Evolutionary conservation across 1,284 basidiomycete species (phyloP).

Genomic region (Fomitopsis schrenkii): DNA sequence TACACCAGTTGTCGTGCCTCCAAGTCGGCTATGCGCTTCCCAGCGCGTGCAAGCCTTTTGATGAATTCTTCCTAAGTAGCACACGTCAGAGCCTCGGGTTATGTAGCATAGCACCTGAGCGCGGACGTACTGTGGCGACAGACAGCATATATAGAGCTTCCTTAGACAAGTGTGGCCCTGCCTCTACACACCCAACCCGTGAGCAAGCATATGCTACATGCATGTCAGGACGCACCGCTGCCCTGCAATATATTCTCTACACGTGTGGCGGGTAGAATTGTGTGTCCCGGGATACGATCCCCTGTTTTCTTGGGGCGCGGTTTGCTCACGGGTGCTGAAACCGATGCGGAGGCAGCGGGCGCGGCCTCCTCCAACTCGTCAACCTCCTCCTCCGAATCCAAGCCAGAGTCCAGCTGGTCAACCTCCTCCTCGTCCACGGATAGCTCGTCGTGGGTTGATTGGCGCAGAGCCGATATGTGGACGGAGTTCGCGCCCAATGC

Average conservation of each 20-base stretch:
- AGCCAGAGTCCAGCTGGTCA: constrained; percentile 66
- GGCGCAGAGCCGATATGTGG: neutral
- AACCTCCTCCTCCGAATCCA: constrained; percentile 35
- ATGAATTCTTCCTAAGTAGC: constrained; percentile 71
- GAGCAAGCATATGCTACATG: neutral
- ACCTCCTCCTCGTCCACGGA: constrained; percentile 43
- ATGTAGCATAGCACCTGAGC: neutral
- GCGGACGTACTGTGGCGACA: constrained; percentile 56
- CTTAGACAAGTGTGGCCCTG: constrained; percentile 61
- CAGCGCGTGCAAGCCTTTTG: constrained; percentile 58
- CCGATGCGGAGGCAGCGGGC: constrained; percentile 4
- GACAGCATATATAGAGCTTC: constrained; percentile 69
- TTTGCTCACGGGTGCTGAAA: constrained; percentile 13
- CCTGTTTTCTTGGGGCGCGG: constrained; percentile 31
- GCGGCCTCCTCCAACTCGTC: constrained; percentile 16
- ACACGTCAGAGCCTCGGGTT: constrained; percentile 1
- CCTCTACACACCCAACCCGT: constrained; percentile 35
- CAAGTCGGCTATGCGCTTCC: constrained; percentile 49
- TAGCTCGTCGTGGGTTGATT: constrained; percentile 3
- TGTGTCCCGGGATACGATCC: constrained; percentile 57
- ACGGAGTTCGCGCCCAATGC: neutral
- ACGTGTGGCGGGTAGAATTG: constrained; percentile 52
- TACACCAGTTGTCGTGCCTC: constrained; percentile 51
- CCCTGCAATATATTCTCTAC: constrained; percentile 69
- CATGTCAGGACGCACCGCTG: constrained; percentile 45